Percentiles rank a stretch among this genome's conserved stretches.
Conservation (phyloP, 2,329 filamentous ascomycete species). For the Madurella mycetomatis region DNA sequence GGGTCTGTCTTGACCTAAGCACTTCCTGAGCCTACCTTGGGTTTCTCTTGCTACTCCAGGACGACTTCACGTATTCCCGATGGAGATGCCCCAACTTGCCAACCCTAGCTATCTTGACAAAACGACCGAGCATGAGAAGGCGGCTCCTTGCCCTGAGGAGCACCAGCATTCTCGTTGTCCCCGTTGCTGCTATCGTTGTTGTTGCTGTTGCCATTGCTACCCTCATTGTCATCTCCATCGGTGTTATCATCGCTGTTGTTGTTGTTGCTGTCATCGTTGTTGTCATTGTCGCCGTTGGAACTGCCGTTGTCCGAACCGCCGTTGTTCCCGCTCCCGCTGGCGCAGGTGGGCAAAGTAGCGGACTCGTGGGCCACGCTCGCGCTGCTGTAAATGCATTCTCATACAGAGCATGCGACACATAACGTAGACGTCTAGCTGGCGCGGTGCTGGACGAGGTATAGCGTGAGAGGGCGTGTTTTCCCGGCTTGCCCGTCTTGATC, state of each 20-base stretch:
- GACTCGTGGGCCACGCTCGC: constrained; percentile 1
- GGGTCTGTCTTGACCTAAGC: neutral
- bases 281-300: neutral
- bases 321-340: neutral
- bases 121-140: no score
- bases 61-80: no score
- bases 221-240: neutral
- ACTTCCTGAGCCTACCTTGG: no score
- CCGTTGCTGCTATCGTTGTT: neutral
- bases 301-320: neutral
- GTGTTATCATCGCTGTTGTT: neutral
- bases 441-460: no score
- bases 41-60: no score
- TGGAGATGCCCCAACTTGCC: no score
- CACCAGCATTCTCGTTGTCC: constrained; percentile 8
- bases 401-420: no score
- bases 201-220: neutral
- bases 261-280: neutral
- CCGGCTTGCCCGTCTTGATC: no score
- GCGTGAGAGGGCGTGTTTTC: no score
- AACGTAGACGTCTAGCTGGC: no score
- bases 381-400: constrained; percentile 7
- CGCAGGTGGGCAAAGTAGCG: constrained; percentile 1
- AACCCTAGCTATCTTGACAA: no score
- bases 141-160: neutral